phyloP scores from a whole-genome alignment of 2,329 filamentous ascomycete species.

The Talaromyces sp. region DNA sequence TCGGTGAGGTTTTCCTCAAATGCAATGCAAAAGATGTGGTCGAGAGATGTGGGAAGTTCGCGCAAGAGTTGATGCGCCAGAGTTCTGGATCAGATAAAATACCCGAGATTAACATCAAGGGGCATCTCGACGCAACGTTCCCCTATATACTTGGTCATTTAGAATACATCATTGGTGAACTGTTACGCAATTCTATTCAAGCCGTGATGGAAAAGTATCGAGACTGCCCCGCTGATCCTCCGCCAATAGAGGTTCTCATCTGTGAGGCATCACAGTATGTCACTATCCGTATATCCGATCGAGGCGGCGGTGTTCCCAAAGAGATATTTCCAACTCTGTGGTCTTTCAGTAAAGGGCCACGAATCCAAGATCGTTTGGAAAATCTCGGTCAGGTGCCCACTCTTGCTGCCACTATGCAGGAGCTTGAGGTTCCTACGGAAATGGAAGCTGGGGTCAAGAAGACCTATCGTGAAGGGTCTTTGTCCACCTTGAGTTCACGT shows the following conservation, averaged over 20 bases:
- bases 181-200: constrained; percentile 91
- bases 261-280: constrained; percentile 93
- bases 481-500: constrained; percentile 73
- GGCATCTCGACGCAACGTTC: constrained; percentile 84
- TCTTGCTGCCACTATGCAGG: constrained; percentile 89
- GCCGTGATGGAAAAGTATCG: constrained; percentile 74
- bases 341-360: constrained; percentile 93
- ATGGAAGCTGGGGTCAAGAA: constrained; percentile 28
- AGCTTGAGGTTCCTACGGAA: constrained; percentile 54
- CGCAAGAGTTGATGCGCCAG: constrained; percentile 66
- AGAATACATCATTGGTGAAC: constrained; percentile 94
- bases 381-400: constrained; percentile 84
- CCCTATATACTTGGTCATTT: constrained; percentile 94
- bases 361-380: constrained; percentile 68
- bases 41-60: constrained; percentile 70
- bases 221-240: constrained; percentile 49
- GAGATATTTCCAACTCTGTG: constrained; percentile 85
- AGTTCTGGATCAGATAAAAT: constrained; percentile 69
- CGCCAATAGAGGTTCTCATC: constrained; percentile 87
- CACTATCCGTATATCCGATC: constrained; percentile 92
- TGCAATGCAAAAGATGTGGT: constrained; percentile 89
- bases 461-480: constrained; percentile 55
- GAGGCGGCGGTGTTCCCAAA: constrained; percentile 82
- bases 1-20: constrained; percentile 90
- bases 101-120: constrained; percentile 75